Base-by-base conservation (phyloP, 1,284 basidiomycete species). In the Earliella scabrosa region DNA sequence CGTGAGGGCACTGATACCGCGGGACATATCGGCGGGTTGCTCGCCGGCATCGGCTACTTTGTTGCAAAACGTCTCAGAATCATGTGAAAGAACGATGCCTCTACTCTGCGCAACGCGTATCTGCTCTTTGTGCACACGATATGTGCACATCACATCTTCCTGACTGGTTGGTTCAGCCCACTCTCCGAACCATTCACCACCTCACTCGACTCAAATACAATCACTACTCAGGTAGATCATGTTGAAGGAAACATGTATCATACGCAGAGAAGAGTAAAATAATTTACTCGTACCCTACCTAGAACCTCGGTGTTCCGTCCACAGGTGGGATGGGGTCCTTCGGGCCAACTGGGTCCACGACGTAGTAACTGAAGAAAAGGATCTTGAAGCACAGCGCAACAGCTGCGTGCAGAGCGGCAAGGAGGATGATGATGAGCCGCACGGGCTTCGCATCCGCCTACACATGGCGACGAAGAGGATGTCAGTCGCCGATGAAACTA, bases 281-380 rank as follows among this genome's bases (percentile, higher is more conserved):
- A 44, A 52, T 18, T 47, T 48, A 56, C 32, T 35, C 23, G 44
- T 43, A 41, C 39, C 34, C 50, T 16, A 9, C 5, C 32, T 35
- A 20, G 20, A 11, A 34, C 20, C 16, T 43, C 23, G 29, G 24
- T 29, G 21, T 26, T 14, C n/a, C 21, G 20, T 18, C 38, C 9
- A 50, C 38, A 16, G 50, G 53, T n/a, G 59, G 58, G 11, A 73
- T 64, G 7, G 75, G 73, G 56, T 77, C 76, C 29, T 63, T 56
- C 9, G 66, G 64, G 5, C 83, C 86, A 46, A 86, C 80, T 56
- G 83, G 79, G 3, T 76, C 74, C 6, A 85, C 71, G 35, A 87
- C 79, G 58, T 92, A 92, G 71, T 90, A 93, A 69, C 84, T 88
- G 77, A 96, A 96, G 77, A 96, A 96, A 31, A 95, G 73, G 20